Evolutionary conservation across 345 rosid genomes (phyloP).

Genomic region (Kandelia obovata): DNA sequence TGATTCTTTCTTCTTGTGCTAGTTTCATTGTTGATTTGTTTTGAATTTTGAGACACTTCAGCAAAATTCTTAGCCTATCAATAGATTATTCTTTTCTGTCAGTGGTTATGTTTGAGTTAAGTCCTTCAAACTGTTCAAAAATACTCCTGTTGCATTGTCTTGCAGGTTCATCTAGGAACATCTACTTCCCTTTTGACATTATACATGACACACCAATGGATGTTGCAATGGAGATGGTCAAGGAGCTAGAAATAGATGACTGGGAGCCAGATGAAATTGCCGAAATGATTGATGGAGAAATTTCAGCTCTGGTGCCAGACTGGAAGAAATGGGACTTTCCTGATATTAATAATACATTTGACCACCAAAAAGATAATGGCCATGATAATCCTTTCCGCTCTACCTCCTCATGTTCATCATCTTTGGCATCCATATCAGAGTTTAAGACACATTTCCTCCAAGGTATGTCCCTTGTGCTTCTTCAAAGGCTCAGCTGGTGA

Average conservation of each 20-base stretch:
- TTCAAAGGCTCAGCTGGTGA: too few relatives aligned
- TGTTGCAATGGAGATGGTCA: slow-evolving; percentile 80
- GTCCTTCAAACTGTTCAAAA: neutral
- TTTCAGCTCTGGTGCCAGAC: slow-evolving; percentile 48
- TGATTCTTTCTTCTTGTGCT: too few relatives aligned
- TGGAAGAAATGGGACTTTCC: slow-evolving; percentile 37
- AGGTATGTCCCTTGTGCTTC: slow-evolving; percentile 34
- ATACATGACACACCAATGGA: slow-evolving; percentile 59
- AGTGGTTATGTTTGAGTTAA: too few relatives aligned
- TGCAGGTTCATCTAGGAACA: slow-evolving; percentile 47
- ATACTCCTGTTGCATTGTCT: slow-evolving; percentile 7
- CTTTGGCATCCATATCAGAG: slow-evolving; percentile 41
- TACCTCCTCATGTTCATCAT: slow-evolving; percentile 53
- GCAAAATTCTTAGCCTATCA: too few relatives aligned
- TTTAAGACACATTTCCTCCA: slow-evolving; percentile 36
- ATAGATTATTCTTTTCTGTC: too few relatives aligned
- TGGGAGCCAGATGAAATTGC: slow-evolving; percentile 75
- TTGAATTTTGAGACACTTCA: too few relatives aligned
- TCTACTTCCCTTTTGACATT: slow-evolving; percentile 63
- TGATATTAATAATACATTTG: slow-evolving; percentile 15
- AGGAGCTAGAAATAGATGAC: slow-evolving; percentile 61
- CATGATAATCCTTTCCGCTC: slow-evolving; percentile 35
- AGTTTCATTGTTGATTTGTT: too few relatives aligned
- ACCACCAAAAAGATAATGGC: slow-evolving; percentile 35
- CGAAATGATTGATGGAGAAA: slow-evolving; percentile 61